Evolutionary conservation across 2,329 filamentous ascomycete genomes (phyloP).

Genomic region (Furcasterigmium sp.): DNA sequence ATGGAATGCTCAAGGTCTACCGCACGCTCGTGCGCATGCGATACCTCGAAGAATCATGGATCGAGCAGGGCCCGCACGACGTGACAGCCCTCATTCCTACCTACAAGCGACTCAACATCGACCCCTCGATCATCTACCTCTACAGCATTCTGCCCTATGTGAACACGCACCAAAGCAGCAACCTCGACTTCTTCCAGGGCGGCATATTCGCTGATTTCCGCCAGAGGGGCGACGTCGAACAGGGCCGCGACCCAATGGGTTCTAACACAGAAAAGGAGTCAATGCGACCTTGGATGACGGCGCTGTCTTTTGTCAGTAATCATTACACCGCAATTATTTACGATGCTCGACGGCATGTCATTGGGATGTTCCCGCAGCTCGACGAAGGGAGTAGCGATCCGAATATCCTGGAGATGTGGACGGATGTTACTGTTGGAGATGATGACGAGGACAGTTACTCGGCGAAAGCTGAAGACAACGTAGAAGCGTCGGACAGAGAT

Average conservation of each 20-base stretch:
- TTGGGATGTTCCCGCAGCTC: slow-evolving; percentile 15
- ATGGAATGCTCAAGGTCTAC: slow-evolving; percentile 21
- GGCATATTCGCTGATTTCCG: slow-evolving; percentile 15
- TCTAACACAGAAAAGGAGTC: slow-evolving; percentile 14
- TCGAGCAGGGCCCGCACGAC: slow-evolving; percentile 15
- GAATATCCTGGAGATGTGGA: neutral
- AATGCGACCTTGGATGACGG: slow-evolving; percentile 22
- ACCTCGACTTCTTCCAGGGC: slow-evolving; percentile 13
- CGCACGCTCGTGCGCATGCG: slow-evolving; percentile 19
- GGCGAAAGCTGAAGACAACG: no score
- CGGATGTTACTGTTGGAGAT: neutral
- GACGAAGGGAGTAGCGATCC: slow-evolving; percentile 5
- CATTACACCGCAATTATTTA: slow-evolving; percentile 19
- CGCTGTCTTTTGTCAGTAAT: slow-evolving; percentile 17
- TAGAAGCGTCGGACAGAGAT: no score
- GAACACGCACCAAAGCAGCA: slow-evolving; percentile 3
- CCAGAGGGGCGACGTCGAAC: slow-evolving; percentile 7
- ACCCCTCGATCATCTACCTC: slow-evolving; percentile 17
- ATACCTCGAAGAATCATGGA: slow-evolving; percentile 15
- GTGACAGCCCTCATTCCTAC: slow-evolving; percentile 8
- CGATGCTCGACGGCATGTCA: slow-evolving; percentile 16
- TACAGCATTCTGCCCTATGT: slow-evolving; percentile 20
- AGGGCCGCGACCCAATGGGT: slow-evolving; percentile 12
- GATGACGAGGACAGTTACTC: neutral
- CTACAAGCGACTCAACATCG: slow-evolving; percentile 10